Base-by-base conservation (phyloP, 306 rosid species). In the Vigna hirtella region DNA sequence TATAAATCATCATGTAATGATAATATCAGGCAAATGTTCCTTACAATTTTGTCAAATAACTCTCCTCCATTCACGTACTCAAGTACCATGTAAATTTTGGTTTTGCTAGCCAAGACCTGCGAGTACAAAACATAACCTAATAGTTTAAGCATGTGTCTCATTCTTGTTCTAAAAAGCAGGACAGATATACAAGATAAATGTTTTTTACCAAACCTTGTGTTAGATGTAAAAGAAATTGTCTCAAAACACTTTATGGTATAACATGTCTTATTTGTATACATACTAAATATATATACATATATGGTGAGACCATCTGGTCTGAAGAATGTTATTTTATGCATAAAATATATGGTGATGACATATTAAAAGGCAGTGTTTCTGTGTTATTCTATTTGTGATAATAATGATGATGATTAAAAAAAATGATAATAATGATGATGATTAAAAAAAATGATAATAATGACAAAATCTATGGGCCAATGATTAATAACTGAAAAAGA, bases 21-120 rank as follows among this genome's bases (percentile, higher is more conserved):
- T 47, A 69, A 49, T 36, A 12, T 26, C 5, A 78, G 53, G 73
- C 49, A 71, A 57, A 49, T 52, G 38, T 7, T 74, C 18, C 91
- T 88, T 84, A 94, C 98, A 73, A 94, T 92, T 86, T 79, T 89
- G 53, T 91, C 93, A 76, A 91, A 94, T 82, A 94, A 83, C 58
- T 94, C 98, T 59, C 96, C 98, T 1, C 93, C 97, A 10, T 71
- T 88, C 49, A 87, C 97, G 45, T 85, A 90, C 86, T 92, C 96
- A n/a, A 94, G 83, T 65, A 94, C 93, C 96, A 94, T 90, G 79
- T 89, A 91, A 83, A 94, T 90, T 87, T 89, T 94, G 86, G 88
- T 84, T 89, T 91, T 94, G 88, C 97, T 94, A 36, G 96, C 98
- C 82, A 90, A 90, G 15, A 94, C 96, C 98, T 94, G 89, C 72